Base-by-base conservation (phyloP, 148 eudicot genomes). In the Rhododendron henanense region DNA sequence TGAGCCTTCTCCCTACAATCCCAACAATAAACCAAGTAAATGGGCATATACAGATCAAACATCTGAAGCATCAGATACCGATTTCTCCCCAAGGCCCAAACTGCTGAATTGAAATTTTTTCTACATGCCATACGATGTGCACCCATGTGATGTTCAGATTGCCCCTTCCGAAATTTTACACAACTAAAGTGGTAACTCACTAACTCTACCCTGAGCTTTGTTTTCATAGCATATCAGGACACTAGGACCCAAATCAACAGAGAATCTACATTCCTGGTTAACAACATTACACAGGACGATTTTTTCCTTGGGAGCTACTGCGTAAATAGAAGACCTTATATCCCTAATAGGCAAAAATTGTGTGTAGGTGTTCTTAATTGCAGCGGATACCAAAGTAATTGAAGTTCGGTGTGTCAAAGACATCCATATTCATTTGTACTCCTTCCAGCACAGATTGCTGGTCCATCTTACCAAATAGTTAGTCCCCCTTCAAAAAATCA, bases 1-100 rank as follows among this genome's bases (percentile, higher is more conserved):
- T 89, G 91, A 85, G 85, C 85, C 87, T 91, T 93, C 79, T 95
- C 94, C 91, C 99, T 97, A 93, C 88, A 88, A 83, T 67, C 81
- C 15, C 85, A 86, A 78, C 23, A 74, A 50, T 61, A 79, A 51
- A 48, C 33, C 61, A 41, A 59, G 76, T 78, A 37, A 79, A 79
- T 55, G 78, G 28, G 67, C 69, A 74, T 2, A 74, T 4, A 47
- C 23, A 63, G 0, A 57, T 44, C 55, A 53, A 51, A 47, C 65
- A 48, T 82, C 63, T 59, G 69, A 83, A 37, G 83, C 86, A 86
- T 81, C 83, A 51, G n/a, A 84, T 35, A 69, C 44, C 81, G 67
- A 75, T 74, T 81, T 75, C 69, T 65, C 84, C 84, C 10, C 47
- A 11, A 51, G 57, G 15, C 57, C 57, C 57, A 80, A 85, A 57